Evolutionary conservation across 2,329 filamentous ascomycete species (phyloP), one percentile per base, ranked within the genome.

Genomic region (Stagonosporopsis cucurbitacearum): DNA sequence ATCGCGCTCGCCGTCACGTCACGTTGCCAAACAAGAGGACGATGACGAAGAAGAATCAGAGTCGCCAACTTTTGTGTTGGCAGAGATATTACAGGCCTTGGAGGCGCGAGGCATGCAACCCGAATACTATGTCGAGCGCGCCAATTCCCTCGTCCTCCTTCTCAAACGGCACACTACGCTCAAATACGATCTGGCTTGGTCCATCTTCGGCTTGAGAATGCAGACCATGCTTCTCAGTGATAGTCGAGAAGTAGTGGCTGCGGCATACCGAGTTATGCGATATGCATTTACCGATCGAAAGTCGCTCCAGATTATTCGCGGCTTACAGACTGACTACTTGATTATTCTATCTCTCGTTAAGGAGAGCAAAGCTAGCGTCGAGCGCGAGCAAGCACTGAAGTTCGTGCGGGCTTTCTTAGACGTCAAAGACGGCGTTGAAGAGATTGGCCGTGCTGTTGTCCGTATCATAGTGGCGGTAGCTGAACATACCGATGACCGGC

Each of bases 181-280:
- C 54, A 99, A 99, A 72, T 97, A 98, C 74, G 96, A 99, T 75
- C 80, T 99, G 44, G 93, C 92, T 1, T 99, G 95, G 95, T 90
- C 92, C 4, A 88, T 96, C 1, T 99, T 99, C 76, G 95, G 96
- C 2, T 78, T 96, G 44, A 86, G 95, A 39, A 93, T 98, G 81
- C 95, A 99, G 77, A 88, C 91, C 65, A 96, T 99, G 91, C 87
- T 99, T 20, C 81, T 99, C 53, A 97, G 94, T 71, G 94, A 97
- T 65, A 97, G 91, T 73, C 87, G 94, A 63, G 96, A 99, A 78
- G 94, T 98, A 11, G 92, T 96, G 22, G 95, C 95, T 23, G 92
- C 95, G 39, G 95, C 92, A 1, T 99, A 98, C 75, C 86, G 95
- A 60, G 89, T 98, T 77, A 93, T 92, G 57, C 86, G 95, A 73